Base-by-base conservation (phyloP, 352 stramenopile genomes). In the Globisporangium recalcitrans region DNA sequence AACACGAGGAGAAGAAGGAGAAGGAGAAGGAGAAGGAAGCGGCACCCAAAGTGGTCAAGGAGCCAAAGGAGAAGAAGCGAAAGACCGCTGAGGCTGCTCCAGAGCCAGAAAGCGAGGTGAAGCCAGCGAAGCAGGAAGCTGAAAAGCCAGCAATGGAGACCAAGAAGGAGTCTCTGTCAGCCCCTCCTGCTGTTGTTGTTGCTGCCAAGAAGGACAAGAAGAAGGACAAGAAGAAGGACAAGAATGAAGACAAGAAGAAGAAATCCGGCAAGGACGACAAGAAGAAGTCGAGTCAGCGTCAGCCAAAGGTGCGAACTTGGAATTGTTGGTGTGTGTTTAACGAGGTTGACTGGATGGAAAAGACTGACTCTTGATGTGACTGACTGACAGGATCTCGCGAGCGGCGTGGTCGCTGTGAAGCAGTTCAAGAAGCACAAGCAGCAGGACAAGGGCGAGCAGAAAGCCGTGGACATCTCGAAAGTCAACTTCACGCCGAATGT, bases 391-490 rank as follows among this genome's bases (percentile, higher is more conserved):
- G 80, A 88, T 42, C 72, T 82, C 27, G 82, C 78, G 3, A 93
- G 85, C 56, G 85, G 85, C 19, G 85, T 91, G 19, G 62, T 93
- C 48, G 78, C 80, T 29, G 73, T 91, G 16, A 91, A 91, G 67
- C 75, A 91, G 54, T 82, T 91, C 55, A 93, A 89, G 60, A 93
- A 89, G 58, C 13, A 68, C 8, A 87, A 79, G 57, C 77, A 80
- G 60, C 36, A 26, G 51, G 85, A 80, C 52, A 66, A 34, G 3
- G 42, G 44, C 5, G 56, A 70, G 21, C 59, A 53, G 42, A 26
- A 74, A 68, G 40, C 21, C 16, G 67, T 93, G 14, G 78, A 91
- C 53, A 62, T 91, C 16, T 73, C 75, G 19, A 72, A 81, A 60
- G 67, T 88, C 44, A 75, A 86, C 63, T 88, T 91, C 24, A 79